A percentile compares a stretch with the other conserved stretches of the same genome.
These are phyloP conservation scores for Globisporangium mamillatum DNA, from an alignment of 352 stramenopile genomes.

Conservation along the genomic window DNA sequence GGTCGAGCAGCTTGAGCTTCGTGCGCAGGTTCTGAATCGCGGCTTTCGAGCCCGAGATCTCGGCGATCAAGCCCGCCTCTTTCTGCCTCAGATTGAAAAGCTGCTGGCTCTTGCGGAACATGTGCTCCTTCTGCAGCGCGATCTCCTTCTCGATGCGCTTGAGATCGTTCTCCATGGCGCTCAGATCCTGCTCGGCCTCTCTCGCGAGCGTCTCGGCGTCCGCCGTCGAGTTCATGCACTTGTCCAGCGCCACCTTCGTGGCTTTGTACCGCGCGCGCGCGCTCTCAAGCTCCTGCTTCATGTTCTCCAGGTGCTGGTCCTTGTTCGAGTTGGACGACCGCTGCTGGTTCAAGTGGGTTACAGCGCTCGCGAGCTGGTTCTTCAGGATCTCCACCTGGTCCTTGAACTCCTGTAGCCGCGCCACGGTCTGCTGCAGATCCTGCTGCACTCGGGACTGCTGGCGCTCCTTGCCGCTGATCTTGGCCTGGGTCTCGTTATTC, in stretches of 20 bases:
- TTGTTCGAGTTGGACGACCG: conserved; percentile 76
- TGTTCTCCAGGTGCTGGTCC: conserved; percentile 66
- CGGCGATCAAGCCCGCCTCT: conserved; percentile 87
- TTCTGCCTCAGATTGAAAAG: conserved; percentile 86
- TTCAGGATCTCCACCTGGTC: conserved; percentile 93
- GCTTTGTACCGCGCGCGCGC: conserved; percentile 71
- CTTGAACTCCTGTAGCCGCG: conserved; percentile 75
- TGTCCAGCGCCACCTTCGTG: conserved; percentile 76
- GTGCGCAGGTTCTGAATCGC: conserved; percentile 84
- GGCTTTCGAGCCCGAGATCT: conserved; percentile 91
- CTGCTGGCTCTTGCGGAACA: conserved; percentile 90
- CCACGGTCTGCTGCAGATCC: conserved; percentile 56
- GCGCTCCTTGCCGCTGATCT: conserved; percentile 69
- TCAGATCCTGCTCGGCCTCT: conserved; percentile 76
- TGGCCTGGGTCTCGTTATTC: conserved; percentile 77
- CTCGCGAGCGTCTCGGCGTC: conserved; percentile 85
- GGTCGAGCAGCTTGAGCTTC: conserved; percentile 91
- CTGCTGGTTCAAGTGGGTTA: conserved; percentile 82
- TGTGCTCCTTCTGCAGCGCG: conserved; percentile 87
- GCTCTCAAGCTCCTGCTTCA: conserved; percentile 72
- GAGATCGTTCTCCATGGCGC: conserved; percentile 58
- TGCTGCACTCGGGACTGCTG: conserved; percentile 67
- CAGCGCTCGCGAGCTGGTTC: conserved; percentile 85
- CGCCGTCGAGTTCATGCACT: conserved; percentile 61
- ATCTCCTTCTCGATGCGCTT: conserved; percentile 78